Evolutionary conservation across 805 yeast genomes (phyloP), one percentile per base, ranked within the genome.

Genomic region (Clavispora santaluciae): DNA sequence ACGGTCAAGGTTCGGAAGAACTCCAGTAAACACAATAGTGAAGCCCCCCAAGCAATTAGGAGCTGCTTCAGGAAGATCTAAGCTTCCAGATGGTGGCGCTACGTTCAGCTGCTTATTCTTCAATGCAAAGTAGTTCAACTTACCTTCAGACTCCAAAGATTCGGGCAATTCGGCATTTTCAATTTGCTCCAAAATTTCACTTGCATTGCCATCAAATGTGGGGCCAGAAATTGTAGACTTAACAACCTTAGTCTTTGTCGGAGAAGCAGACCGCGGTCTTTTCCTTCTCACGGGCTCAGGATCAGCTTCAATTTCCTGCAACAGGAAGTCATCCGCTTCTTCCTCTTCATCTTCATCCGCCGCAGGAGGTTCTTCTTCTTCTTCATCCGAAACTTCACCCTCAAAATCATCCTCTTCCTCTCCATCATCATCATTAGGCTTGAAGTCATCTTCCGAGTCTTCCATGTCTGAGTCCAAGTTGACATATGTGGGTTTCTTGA

Each of bases 11-110:
- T 78, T 77, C 1, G 96, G 96, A 41, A 93, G 63, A 4, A 79
- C 78, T 29, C 99, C 99, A 0, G 99, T 93, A 58, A 93, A 91
- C 0, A 93, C 98, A 47, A 93, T 84, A 0, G 95, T 87, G 20
- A 93, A 64, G 0, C 99, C 99, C 2, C 83, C 72, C 33, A 93
- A 65, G 64, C 99, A 93, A 57, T 90, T 82, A 3, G 89, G 86
- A 9, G 81, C 75, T 2, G 96, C 96, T 49, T 75, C 83, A 0
- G 97, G 96, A 22, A 89, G 68, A 12, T 78, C 80, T 11, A 62
- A 64, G 13, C 54, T 42, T 6, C 63, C 63, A 8, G 68, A 68
- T 12, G 68, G 46, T 7, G 68, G 56, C 20, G 56, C 51, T 4
- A 48, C 39, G 18, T 38, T 46, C 50, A 42, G 56, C 50, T 38